Conservation (phyloP, 805 yeast species). For the Wickerhamia fluorescens region DNA sequence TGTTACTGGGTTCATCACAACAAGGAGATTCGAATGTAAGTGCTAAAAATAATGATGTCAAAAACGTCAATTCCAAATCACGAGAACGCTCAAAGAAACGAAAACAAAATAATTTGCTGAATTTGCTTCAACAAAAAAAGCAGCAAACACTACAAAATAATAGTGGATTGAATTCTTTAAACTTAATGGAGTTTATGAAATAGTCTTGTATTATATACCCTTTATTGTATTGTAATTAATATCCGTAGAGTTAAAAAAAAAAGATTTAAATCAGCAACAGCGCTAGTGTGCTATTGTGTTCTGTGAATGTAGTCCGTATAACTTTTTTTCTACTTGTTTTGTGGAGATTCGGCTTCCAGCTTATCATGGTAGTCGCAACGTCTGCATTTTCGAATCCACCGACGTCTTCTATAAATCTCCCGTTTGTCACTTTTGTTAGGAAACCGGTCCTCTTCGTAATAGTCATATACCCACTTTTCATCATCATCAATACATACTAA, state of each 20-base stretch:
- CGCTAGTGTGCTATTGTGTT: too few relatives aligned
- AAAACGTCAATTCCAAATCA: constrained; percentile 2
- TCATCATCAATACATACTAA: constrained; percentile 59
- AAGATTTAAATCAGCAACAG: too few relatives aligned
- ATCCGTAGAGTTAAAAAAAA: too few relatives aligned
- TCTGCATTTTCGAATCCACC: constrained; percentile 52
- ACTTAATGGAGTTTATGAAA: constrained; percentile 34
- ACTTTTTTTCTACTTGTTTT: background rate
- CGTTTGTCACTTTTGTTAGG: background rate
- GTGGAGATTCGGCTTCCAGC: background rate
- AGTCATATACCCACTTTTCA: constrained; percentile 84
- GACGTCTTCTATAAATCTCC: constrained; percentile 47
- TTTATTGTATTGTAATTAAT: background rate
- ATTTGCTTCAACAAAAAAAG: constrained; percentile 36
- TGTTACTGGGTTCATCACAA: too few relatives aligned
- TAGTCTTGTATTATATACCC: constrained; percentile 1
- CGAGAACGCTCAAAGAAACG: too few relatives aligned
- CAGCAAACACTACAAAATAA: constrained; percentile 24
- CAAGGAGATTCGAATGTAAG: too few relatives aligned
- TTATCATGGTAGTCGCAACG: constrained; percentile 5
- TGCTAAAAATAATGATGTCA: constrained; percentile 1
- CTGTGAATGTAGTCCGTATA: background rate
- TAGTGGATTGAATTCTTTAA: constrained; percentile 27
- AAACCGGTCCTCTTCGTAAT: too few relatives aligned
- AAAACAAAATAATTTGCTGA: constrained; percentile 37